Conservation (phyloP, 257 asterid genomes). For the Solanum pinnatisectum region DNA sequence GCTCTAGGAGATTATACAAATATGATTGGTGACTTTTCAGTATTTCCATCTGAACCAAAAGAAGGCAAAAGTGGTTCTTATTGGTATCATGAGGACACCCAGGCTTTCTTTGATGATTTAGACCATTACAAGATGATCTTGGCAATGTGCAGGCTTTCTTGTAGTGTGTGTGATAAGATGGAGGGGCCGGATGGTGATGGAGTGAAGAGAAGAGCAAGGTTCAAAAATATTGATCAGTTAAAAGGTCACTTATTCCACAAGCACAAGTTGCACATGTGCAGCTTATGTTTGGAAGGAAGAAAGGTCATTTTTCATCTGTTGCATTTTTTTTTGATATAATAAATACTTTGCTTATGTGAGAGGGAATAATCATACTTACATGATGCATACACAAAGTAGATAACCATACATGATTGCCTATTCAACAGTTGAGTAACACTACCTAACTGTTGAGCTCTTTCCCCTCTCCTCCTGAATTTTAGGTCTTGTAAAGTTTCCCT, state of each 20-base stretch:
- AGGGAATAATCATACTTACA: neutral
- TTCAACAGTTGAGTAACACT: neutral
- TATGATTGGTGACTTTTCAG: conserved; percentile 52
- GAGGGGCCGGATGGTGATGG: conserved; percentile 41
- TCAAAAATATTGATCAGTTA: conserved; percentile 81
- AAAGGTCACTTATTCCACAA: conserved; percentile 80
- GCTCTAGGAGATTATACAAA: conserved; percentile 86
- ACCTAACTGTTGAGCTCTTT: neutral
- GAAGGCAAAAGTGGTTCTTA: conserved; percentile 73
- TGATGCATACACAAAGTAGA: neutral
- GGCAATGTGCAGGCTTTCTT: conserved; percentile 97
- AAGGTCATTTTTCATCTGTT: conserved; percentile 38
- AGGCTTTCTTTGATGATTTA: conserved; percentile 76
- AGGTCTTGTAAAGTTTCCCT: neutral
- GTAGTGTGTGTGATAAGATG: conserved; percentile 69
- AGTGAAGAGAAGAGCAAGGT: conserved; percentile 48
- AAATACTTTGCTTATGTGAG: neutral
- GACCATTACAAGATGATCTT: conserved; percentile 95
- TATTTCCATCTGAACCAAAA: conserved; percentile 51
- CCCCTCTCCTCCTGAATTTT: neutral
- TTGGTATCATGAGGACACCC: conserved; percentile 94
- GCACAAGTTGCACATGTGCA: conserved; percentile 81
- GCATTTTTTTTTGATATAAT: neutral
- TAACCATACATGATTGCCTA: neutral
- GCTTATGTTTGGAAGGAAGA: conserved; percentile 94